Conservation (phyloP, 2,329 filamentous ascomycete genomes). For the Tolypocladium pustulatum region DNA sequence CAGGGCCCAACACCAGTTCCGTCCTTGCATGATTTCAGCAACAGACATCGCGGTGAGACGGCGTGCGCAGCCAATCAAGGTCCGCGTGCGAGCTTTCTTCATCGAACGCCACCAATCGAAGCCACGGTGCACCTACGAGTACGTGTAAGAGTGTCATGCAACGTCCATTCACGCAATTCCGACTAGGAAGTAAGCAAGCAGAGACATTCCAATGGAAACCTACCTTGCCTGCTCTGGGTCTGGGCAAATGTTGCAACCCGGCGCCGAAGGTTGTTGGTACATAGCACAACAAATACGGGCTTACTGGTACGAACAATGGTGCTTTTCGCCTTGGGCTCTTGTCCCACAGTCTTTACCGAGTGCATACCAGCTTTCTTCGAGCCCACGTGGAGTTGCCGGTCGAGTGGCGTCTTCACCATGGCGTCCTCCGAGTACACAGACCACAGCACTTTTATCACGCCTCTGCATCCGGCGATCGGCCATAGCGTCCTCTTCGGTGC, state of each 20-base stretch:
- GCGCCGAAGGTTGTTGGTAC: neutral
- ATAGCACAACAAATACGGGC: neutral
- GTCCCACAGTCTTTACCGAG: neutral
- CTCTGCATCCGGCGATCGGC: no score
- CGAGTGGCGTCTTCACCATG: neutral
- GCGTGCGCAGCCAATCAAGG: neutral
- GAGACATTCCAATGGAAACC: neutral
- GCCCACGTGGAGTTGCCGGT: neutral
- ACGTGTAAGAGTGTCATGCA: neutral
- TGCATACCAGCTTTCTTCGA: neutral
- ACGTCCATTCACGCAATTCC: neutral
- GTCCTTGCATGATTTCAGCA: neutral
- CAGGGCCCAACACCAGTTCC: neutral
- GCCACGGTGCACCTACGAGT: neutral
- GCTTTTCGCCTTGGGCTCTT: neutral
- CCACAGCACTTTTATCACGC: neutral
- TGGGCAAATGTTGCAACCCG: neutral
- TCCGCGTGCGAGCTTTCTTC: neutral
- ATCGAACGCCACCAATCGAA: neutral
- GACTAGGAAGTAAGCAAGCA: neutral
- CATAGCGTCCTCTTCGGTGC: neutral
- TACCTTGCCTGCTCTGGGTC: no score
- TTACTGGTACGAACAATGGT: neutral
- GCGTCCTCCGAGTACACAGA: neutral
- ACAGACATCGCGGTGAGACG: neutral